These are phyloP conservation scores for Erysiphe pulchra DNA, from an alignment of 2,329 filamentous ascomycete species.

Conservation along the genomic window DNA sequence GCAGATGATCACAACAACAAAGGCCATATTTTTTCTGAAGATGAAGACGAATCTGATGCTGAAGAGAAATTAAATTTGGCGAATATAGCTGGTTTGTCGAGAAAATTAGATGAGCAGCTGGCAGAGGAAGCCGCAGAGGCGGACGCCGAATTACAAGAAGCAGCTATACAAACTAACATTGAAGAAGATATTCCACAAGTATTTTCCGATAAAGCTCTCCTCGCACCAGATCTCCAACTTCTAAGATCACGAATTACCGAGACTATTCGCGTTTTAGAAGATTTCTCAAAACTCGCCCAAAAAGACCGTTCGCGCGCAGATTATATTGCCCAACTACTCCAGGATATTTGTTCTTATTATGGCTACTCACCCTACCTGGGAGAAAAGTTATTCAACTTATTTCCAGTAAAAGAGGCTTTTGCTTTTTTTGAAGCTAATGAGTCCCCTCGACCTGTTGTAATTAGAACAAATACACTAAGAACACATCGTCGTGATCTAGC, in stretches of 20 bases:
- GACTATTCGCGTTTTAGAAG: constrained; percentile 71
- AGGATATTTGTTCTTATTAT: constrained; percentile 90
- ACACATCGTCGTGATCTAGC: constrained; percentile 56
- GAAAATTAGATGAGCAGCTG: constrained; percentile 54
- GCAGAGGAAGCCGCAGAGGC: constrained; percentile 62
- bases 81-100: constrained; percentile 80
- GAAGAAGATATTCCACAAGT: constrained; percentile 46
- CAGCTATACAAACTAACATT: constrained; percentile 81
- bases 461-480: constrained; percentile 85
- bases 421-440: constrained; percentile 99
- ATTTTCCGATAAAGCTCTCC: constrained; percentile 32
- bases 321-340: constrained; percentile 64
- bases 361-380: constrained; percentile 88
- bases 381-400: constrained; percentile 82
- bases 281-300: constrained; percentile 61
- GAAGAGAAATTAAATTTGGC: constrained; percentile 84
- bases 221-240: constrained; percentile 76
- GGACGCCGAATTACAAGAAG: constrained; percentile 63
- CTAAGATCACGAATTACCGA: constrained; percentile 77
- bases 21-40: constrained; percentile 73
- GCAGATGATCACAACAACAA: constrained; percentile 27
- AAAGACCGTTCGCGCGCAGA: constrained; percentile 61
- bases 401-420: constrained; percentile 79
- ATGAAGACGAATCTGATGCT: constrained; percentile 67
- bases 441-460: constrained; percentile 73